phyloP scores from a whole-genome alignment of 352 stramenopile genomes.

The Globisporangium abappressorium region DNA sequence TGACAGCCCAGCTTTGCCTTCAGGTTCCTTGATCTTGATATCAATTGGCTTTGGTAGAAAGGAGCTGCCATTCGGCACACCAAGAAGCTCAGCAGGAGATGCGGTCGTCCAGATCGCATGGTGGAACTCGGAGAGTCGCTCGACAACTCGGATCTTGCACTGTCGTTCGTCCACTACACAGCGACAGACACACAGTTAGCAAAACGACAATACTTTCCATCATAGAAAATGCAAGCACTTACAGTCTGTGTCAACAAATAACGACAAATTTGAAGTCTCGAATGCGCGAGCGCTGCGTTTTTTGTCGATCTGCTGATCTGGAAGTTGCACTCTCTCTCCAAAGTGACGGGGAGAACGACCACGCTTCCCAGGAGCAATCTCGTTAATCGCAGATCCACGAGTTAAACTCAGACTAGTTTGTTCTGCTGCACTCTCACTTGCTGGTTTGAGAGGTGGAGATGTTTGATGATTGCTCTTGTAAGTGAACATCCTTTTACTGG shows the following conservation, averaged over 20 bases:
- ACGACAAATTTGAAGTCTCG: constrained; percentile 43
- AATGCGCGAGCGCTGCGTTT: constrained; percentile 4
- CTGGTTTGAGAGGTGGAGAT: constrained; percentile 19
- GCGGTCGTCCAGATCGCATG: constrained; percentile 67
- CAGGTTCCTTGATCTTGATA: not conserved
- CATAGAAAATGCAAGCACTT: constrained; percentile 4
- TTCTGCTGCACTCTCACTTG: not conserved
- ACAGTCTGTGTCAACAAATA: constrained; percentile 72
- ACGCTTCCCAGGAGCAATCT: constrained; percentile 35
- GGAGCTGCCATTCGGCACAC: constrained; percentile 1
- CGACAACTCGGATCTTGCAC: constrained; percentile 87
- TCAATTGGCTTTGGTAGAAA: constrained; percentile 1
- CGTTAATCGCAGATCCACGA: constrained; percentile 2
- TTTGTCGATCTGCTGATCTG: not conserved
- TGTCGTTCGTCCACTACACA: constrained; percentile 80
- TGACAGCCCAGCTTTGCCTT: not conserved
- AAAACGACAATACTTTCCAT: not conserved
- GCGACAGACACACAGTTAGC: constrained; percentile 6
- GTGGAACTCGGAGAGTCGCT: constrained; percentile 80
- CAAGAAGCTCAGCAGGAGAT: constrained; percentile 15
- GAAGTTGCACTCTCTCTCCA: not conserved
- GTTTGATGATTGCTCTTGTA: constrained; percentile 48
- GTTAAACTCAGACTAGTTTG: not conserved
- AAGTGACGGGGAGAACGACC: constrained; percentile 32
- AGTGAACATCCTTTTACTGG: constrained; percentile 46